phyloP scores from a whole-genome alignment of 305 asterid species.

The Fraxinus xanthoxyloides region DNA sequence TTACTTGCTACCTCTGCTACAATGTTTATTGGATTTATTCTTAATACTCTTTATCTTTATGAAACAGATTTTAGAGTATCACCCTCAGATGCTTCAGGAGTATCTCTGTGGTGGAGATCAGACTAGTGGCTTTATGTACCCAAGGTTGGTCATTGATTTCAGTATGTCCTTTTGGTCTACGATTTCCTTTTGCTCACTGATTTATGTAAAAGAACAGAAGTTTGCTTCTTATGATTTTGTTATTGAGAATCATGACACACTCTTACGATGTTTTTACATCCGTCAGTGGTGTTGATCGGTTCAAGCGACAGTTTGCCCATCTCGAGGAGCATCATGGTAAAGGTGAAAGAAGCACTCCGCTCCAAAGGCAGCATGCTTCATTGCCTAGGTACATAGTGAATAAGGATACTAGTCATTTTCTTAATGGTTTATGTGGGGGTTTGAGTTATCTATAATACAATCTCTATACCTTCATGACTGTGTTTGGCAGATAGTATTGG shows the following conservation, averaged over 20 bases:
- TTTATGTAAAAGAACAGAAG: not conserved
- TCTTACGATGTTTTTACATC: not conserved
- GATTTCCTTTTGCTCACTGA: conserved; percentile 3
- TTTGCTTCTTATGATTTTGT: not conserved
- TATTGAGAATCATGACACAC: conserved; percentile 16
- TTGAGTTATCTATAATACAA: not conserved
- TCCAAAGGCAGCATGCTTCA: conserved; percentile 80
- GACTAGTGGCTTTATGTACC: conserved; percentile 93
- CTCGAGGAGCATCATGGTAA: conserved; percentile 82
- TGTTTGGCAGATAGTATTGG: not conserved
- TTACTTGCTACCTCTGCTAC: conserved; percentile 7
- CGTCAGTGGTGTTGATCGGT: conserved; percentile 87
- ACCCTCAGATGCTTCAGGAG: conserved; percentile 95
- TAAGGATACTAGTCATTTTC: not conserved
- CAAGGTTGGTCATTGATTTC: conserved; percentile 53
- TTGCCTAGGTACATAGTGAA: conserved; percentile 67
- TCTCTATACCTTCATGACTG: not conserved
- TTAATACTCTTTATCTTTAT: conserved; percentile 1
- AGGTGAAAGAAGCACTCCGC: conserved; percentile 75
- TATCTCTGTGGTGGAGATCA: conserved; percentile 85
- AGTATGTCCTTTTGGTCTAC: not conserved
- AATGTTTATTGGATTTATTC: conserved; percentile 10
- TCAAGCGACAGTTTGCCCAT: conserved; percentile 96
- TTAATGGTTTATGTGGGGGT: not conserved
- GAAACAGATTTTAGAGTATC: conserved; percentile 89